phyloP scores from a whole-genome alignment of 257 asterid genomes.

The Solanum appendiculatum region DNA sequence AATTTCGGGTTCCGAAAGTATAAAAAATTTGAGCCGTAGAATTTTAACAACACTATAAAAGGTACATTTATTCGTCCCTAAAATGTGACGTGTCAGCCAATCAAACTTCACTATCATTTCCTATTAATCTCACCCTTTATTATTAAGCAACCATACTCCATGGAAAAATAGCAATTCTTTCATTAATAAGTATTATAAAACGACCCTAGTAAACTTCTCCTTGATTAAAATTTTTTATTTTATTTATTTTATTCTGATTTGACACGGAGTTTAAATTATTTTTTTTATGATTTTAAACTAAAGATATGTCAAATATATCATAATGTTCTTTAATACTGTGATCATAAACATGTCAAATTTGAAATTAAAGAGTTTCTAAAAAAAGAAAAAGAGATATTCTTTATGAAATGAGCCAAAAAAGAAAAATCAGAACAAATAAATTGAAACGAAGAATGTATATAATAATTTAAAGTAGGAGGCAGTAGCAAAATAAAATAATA shows the following conservation, averaged over 20 bases:
- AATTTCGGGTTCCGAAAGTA: slow-evolving; percentile 30
- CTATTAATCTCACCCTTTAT: slow-evolving; percentile 15
- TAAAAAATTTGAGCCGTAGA: slow-evolving; percentile 28
- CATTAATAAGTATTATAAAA: neutral
- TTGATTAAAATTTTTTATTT: too few species aligned
- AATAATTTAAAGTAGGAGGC: neutral
- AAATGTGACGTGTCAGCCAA: slow-evolving; percentile 28
- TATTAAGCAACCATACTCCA: slow-evolving; percentile 29
- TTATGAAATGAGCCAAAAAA: too few species aligned
- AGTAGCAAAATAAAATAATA: neutral
- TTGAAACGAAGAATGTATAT: neutral
- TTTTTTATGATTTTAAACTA: neutral
- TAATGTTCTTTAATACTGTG: neutral
- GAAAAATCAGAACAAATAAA: too few species aligned
- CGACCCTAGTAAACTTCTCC: neutral
- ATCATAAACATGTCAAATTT: neutral
- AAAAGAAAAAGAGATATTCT: neutral
- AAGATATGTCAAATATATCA: neutral
- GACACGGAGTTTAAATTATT: neutral
- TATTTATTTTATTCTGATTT: too few species aligned
- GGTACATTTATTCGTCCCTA: slow-evolving; percentile 27
- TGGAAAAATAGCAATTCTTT: neutral
- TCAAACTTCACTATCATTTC: slow-evolving; percentile 26
- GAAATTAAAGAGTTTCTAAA: neutral
- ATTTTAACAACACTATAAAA: slow-evolving; percentile 13